phyloP scores from a whole-genome alignment of 805 yeast genomes.

The Lipomyces chichibuensis region DNA sequence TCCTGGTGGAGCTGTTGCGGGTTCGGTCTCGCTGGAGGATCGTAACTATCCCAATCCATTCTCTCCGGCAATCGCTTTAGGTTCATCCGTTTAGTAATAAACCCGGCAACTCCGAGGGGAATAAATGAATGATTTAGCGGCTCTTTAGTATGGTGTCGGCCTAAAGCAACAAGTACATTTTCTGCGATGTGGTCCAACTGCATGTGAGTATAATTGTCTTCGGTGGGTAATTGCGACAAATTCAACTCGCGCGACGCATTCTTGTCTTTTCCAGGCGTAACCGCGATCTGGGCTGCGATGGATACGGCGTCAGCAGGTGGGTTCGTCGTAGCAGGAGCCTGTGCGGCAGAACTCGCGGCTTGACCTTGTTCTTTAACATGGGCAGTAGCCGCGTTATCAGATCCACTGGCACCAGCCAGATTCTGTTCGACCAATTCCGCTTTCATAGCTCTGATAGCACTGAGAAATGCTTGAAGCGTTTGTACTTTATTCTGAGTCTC shows the following conservation, averaged over 20 bases:
- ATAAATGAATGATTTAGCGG: slow-evolving; percentile 15
- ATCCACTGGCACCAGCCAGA: neutral
- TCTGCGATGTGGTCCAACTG: slow-evolving; percentile 4
- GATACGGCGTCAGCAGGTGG: neutral
- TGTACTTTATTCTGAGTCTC: neutral
- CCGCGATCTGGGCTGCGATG: neutral
- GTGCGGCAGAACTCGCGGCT: neutral
- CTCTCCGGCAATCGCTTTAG: neutral
- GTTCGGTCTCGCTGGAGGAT: slow-evolving; percentile 10
- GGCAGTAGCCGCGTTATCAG: neutral
- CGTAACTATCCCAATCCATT: slow-evolving; percentile 21
- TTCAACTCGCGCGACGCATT: neutral
- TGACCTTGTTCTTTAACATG: neutral
- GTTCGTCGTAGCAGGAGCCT: neutral
- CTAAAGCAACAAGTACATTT: slow-evolving; percentile 8
- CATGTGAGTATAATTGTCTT: neutral
- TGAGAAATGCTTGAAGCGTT: slow-evolving; percentile 1
- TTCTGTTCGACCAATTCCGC: neutral
- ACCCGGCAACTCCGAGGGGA: slow-evolving; percentile 5
- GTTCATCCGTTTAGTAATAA: neutral
- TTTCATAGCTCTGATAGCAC: neutral
- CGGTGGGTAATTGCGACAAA: neutral
- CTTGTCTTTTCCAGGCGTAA: neutral
- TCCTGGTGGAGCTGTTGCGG: neutral
- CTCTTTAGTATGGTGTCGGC: slow-evolving; percentile 4